Conservation (phyloP, 805 yeast genomes). For the Kockiozyma suomiensis region DNA sequence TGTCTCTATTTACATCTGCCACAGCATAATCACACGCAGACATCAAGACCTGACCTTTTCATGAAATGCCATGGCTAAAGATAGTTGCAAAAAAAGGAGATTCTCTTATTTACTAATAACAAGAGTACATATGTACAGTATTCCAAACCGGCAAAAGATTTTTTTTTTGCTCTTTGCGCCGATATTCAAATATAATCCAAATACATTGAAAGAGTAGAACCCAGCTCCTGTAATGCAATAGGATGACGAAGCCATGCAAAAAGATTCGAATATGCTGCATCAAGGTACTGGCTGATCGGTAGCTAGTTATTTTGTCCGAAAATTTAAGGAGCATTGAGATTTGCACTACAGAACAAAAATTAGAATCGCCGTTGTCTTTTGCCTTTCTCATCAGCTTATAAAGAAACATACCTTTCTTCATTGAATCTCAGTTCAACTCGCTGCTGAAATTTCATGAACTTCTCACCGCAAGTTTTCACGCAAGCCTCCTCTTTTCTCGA, state of each 20-base stretch:
- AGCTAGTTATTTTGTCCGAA: no score
- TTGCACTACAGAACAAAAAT: slow-evolving; percentile 1
- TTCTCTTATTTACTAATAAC: neutral
- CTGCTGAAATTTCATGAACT: slow-evolving; percentile 96
- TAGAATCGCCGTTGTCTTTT: neutral
- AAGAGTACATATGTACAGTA: neutral
- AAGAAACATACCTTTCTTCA: slow-evolving; percentile 76
- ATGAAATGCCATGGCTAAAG: no score
- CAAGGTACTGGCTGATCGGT: neutral
- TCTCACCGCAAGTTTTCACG: slow-evolving; percentile 90
- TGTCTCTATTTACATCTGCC: no score
- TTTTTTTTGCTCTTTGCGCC: no score
- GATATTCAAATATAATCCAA: neutral
- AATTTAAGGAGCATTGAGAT: neutral
- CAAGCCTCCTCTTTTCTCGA: slow-evolving; percentile 84
- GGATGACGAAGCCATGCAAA: no score
- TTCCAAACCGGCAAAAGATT: neutral
- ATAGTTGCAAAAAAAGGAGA: neutral
- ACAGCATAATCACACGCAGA: no score
- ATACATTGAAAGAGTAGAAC: neutral
- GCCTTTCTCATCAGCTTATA: no score
- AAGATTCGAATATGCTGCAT: no score
- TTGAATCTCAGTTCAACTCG: slow-evolving; percentile 99
- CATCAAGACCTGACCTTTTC: no score
- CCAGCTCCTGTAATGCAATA: neutral